phyloP scores from a whole-genome alignment of 192 early-diverging fungal genomes.

The Coemansia sp. region DNA sequence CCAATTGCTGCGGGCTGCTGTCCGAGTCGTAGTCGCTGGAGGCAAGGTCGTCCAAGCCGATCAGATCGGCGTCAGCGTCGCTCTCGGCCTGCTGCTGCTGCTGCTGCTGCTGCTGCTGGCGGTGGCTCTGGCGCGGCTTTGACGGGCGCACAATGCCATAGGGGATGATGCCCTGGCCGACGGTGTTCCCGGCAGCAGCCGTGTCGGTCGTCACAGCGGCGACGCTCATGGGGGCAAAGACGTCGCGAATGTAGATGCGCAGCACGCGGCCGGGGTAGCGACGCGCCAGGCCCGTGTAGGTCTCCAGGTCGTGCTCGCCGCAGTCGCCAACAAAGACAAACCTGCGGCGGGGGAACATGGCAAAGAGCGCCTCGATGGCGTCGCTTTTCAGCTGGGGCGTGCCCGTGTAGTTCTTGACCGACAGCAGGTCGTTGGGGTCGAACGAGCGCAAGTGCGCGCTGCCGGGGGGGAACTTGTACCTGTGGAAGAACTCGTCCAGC shows the following conservation, averaged over 20 bases:
- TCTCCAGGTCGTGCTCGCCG: constrained; percentile 85
- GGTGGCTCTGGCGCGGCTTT: neutral
- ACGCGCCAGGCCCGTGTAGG: constrained; percentile 67
- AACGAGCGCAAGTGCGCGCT: constrained; percentile 68
- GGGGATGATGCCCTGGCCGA: constrained; percentile 15
- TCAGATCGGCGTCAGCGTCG: constrained; percentile 12
- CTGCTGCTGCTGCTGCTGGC: no score
- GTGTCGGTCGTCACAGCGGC: constrained; percentile 38
- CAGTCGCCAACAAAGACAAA: constrained; percentile 91
- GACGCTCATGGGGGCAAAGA: constrained; percentile 46
- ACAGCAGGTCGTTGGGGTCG: constrained; percentile 59
- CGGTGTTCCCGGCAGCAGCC: constrained; percentile 19
- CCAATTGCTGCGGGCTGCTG: neutral
- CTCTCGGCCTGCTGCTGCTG: no score
- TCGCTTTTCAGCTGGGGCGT: constrained; percentile 57
- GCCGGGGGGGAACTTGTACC: constrained; percentile 75
- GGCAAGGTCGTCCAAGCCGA: neutral
- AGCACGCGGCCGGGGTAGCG: constrained; percentile 68
- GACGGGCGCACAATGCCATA: constrained; percentile 38
- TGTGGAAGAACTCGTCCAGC: constrained; percentile 64
- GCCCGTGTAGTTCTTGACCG: constrained; percentile 57
- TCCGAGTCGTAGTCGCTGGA: neutral
- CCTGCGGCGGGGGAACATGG: constrained; percentile 74
- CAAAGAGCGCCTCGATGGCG: constrained; percentile 52
- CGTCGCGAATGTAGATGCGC: constrained; percentile 82